These are phyloP conservation scores for Aeschynomene evenia DNA, from an alignment of 306 rosid genomes.

Conservation along the genomic window DNA sequence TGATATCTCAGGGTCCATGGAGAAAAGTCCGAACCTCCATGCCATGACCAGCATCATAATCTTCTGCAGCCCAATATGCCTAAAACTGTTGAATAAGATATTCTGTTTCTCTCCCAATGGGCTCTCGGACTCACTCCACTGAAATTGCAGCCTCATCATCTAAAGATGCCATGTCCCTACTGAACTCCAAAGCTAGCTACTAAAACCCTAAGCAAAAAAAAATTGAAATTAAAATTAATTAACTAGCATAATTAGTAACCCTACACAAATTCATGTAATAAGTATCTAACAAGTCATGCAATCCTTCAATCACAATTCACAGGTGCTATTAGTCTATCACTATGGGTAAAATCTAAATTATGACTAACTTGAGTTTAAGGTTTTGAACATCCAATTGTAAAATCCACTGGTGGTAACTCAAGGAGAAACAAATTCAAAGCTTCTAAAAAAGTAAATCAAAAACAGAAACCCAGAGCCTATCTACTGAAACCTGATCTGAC, in stretches of 20 bases:
- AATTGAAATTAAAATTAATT: not conserved
- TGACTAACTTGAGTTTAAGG: no score
- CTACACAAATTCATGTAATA: not conserved
- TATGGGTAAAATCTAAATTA: no score
- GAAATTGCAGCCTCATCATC: conserved; percentile 73
- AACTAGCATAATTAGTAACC: not conserved
- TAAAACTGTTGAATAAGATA: conserved; percentile 52
- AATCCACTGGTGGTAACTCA: no score
- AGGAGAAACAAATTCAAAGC: no score
- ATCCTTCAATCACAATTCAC: no score
- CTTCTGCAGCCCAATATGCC: conserved; percentile 68
- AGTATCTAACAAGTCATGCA: no score
- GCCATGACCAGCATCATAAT: conserved; percentile 60
- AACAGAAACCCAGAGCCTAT: no score
- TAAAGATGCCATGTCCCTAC: conserved; percentile 60
- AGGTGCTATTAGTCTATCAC: no score
- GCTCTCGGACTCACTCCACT: conserved; percentile 55
- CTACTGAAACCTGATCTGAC: not conserved
- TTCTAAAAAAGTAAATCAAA: no score
- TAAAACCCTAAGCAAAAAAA: conserved; percentile 22
- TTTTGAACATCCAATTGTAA: no score
- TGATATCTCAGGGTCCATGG: conserved; percentile 57
- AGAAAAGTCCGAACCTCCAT: conserved; percentile 73
- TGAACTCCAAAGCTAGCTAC: conserved; percentile 27
- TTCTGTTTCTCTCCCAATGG: conserved; percentile 28